These are phyloP conservation scores for Ogataea zsoltii DNA, from an alignment of 805 yeast genomes.

Conservation along the genomic window DNA sequence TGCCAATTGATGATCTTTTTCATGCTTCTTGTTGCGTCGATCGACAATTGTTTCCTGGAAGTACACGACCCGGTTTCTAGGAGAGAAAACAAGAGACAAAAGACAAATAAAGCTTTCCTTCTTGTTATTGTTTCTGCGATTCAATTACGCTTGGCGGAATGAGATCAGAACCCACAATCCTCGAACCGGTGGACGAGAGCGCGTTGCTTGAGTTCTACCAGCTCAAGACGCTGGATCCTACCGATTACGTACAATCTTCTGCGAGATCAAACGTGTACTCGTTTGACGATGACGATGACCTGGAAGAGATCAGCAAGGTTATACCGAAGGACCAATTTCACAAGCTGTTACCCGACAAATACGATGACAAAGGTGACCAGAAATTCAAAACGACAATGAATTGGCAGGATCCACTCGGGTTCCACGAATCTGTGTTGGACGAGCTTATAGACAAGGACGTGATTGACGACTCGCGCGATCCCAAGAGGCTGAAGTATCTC, in stretches of 20 bases:
- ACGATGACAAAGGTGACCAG: conserved; percentile 17
- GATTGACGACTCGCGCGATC: conserved; percentile 40
- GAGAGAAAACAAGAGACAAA: background rate
- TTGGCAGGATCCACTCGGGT: conserved; percentile 55
- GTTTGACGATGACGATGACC: conserved; percentile 8
- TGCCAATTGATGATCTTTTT: conserved; percentile 28
- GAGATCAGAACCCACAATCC: background rate
- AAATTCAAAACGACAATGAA: conserved; percentile 4
- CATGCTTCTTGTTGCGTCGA: background rate
- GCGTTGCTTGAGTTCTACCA: conserved; percentile 40
- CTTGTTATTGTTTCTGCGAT: background rate
- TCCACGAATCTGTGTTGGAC: conserved; percentile 45
- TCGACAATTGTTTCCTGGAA: background rate
- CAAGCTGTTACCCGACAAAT: conserved; percentile 25
- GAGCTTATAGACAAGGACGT: conserved; percentile 42
- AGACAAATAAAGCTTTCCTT: background rate
- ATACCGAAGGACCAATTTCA: conserved; percentile 29
- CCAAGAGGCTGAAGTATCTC: conserved; percentile 42
- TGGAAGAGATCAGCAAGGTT: conserved; percentile 13
- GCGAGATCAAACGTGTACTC: conserved; percentile 16
- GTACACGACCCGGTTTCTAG: background rate
- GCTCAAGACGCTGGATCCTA: conserved; percentile 44
- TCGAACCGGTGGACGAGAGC: conserved; percentile 13
- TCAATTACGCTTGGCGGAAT: background rate
- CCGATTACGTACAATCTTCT: conserved; percentile 27